phyloP scores from a whole-genome alignment of 805 yeast species.

The Lachancea thermotolerans region DNA sequence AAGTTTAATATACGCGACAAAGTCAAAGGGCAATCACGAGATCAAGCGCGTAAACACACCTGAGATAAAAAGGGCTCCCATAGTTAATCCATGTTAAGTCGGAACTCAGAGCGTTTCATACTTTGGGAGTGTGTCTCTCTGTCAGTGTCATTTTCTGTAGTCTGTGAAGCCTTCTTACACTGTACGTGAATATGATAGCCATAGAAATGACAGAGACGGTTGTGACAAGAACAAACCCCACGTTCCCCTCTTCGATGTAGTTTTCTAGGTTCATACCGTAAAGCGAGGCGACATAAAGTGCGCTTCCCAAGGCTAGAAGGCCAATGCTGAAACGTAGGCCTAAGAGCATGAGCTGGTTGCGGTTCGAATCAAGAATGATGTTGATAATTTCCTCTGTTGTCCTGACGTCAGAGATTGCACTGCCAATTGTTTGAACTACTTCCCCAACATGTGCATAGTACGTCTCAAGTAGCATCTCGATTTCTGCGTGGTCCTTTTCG shows the following conservation, averaged over 20 bases:
- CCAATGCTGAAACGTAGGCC: conserved; percentile 82
- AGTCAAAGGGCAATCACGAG: not conserved
- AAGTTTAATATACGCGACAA: too few species aligned
- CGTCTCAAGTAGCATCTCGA: conserved; percentile 83
- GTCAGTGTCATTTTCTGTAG: conserved; percentile 72
- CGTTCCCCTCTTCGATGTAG: conserved; percentile 74
- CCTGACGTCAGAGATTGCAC: conserved; percentile 69
- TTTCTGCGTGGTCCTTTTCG: conserved; percentile 71
- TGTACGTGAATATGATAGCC: conserved; percentile 42
- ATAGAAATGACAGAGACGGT: conserved; percentile 37
- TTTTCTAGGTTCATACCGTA: conserved; percentile 96
- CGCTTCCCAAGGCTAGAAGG: conserved; percentile 71
- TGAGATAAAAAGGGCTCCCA: too few species aligned
- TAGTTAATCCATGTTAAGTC: not conserved
- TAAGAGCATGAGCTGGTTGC: conserved; percentile 86
- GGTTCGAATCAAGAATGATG: conserved; percentile 84
- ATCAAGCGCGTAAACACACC: not conserved
- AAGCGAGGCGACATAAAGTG: conserved; percentile 73
- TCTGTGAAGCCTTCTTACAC: conserved; percentile 51
- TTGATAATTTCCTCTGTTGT: conserved; percentile 94
- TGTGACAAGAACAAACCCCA: conserved; percentile 56
- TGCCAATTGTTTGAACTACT: conserved; percentile 83
- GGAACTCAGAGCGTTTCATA: not conserved
- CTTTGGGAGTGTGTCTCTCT: conserved; percentile 26
- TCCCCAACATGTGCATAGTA: conserved; percentile 90